Base-by-base conservation (phyloP, 208 protist genomes). In the Trypanosoma brucei region DNA sequence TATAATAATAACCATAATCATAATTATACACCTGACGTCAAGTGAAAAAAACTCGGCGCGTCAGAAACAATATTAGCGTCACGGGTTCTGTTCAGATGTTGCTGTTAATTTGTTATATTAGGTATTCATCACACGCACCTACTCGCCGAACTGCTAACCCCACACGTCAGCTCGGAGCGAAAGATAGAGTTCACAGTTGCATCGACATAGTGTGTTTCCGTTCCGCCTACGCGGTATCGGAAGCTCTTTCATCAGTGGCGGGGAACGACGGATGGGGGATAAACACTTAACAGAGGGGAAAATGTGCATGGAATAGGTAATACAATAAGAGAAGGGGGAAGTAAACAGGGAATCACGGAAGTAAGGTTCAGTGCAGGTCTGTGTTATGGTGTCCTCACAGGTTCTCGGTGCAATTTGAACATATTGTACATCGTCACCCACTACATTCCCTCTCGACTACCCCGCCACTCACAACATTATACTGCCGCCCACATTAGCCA, bases 351-450 rank as follows among this genome's bases (percentile, higher is more conserved):
- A 46, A 46, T 14, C 6, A 11, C 8, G 42, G 11, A 46, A 11
- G 11, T 11, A 46, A 11, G 42, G 49, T 33, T 64, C 59, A 64
- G 59, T 64, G 59, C 59, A 64, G 59, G 59, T 64, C 59, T 64
- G 59, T 66, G 61, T 61, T 66, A 61, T 35, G 51, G 14, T 66
- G 49, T 66, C 44, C 61, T 66, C 51, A 66, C 13, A 42, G 9
- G 50, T 6, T 7, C 6, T 54, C 50, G 30, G 50, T 34, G 31
- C 11, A 54, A 7, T 46, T 34, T 8, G 30, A 54, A 35, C 31
- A 54, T 54, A 8, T 54, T 54, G 50, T 54, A 34, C 50, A 54
- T 54, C 50, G 50, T 31, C 30, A n/a, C 50, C 50, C 50, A 54
- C n/a, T 54, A n/a, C 30, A 6, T 34, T 35, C 22, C 22, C 31